Percentiles rank a stretch among this genome's conserved stretches.
Conservation (phyloP, 2,329 filamentous ascomycete species). For the Ophiostoma sp. region DNA sequence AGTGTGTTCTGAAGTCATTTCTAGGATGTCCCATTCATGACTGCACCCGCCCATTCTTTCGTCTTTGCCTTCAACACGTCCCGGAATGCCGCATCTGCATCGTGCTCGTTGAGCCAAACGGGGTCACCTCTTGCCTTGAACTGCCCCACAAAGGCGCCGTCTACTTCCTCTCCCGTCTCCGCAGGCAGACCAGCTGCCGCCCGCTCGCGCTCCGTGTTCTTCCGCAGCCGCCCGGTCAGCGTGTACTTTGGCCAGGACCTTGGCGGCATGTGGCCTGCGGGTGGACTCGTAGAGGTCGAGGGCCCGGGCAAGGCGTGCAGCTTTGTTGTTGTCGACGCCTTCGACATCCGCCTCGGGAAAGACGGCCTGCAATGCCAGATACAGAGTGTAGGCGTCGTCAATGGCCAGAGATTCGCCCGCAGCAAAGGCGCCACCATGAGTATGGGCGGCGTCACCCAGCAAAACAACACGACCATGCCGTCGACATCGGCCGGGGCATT, state of each 20-base stretch:
- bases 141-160: background rate
- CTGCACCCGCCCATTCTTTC: background rate
- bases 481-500: background rate
- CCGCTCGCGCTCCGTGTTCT: background rate
- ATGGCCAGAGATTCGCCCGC: slow-evolving; percentile 25
- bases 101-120: slow-evolving; percentile 3
- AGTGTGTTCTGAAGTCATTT: no score
- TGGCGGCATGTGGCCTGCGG: background rate
- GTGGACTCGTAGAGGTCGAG: background rate
- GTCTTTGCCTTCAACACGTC: background rate
- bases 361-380: slow-evolving; percentile 17
- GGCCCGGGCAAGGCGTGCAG: background rate
- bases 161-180: background rate
- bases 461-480: slow-evolving; percentile 15
- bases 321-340: background rate
- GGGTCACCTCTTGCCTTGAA: background rate
- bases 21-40: background rate
- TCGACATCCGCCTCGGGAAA: slow-evolving; percentile 18
- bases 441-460: background rate
- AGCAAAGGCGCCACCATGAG: slow-evolving; percentile 24
- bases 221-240: background rate
- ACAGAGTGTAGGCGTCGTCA: slow-evolving; percentile 25
- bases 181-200: background rate
- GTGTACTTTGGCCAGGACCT: background rate
- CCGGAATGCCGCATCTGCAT: slow-evolving; percentile 2